Evolutionary conservation across 2,329 filamentous ascomycete species (phyloP), one percentile per base, ranked within the genome.

Genomic region (Beauveria sp.): DNA sequence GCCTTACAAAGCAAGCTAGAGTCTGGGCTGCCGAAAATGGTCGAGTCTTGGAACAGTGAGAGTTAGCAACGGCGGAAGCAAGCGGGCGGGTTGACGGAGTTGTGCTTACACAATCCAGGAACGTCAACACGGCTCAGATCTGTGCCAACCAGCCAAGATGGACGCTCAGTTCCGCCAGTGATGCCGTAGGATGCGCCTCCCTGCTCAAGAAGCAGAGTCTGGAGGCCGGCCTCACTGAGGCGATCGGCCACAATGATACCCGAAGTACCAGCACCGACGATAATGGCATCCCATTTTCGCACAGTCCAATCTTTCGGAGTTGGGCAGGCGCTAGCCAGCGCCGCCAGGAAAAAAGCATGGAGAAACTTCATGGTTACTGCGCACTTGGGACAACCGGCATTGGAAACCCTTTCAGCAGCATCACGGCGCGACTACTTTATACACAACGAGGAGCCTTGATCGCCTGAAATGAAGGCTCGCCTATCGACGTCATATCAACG

Each of bases 221-320:
- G 78, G 64, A 80, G 77, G 34, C 80, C 80, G 12, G 77, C 77
- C 64, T 81, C 79, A 58, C 79, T 80, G 69, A 83, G 71, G 55
- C 78, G 71, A 58, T 80, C 78, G 34, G 80, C 79, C 40, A 79
- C 76, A 34, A 83, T 79, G 58, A 83, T 80, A 6, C 81, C 80
- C 8, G 79, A 79, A 8, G 80, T 78, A 34, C 80, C 81, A 42
- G 79, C 77, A n/a, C 79, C 79, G 20, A 80, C 73, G 18, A 81
- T 69, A 52, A 81, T 79, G 42, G 64, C 66, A 49, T 68, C 67
- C 67, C 67, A 68, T 34, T 60, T 49, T 24, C 61, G 63, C 16
- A 60, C 28, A 1, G 63, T 45, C 67, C 67, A 68, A 31, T 65
- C 45, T 18, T 52, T 56, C 9, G 58, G 58, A 6, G 46, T 63